Evolutionary conservation across 2,329 filamentous ascomycete species (phyloP), one percentile per base, ranked within the genome.

Genomic region (Xylaria sp.): DNA sequence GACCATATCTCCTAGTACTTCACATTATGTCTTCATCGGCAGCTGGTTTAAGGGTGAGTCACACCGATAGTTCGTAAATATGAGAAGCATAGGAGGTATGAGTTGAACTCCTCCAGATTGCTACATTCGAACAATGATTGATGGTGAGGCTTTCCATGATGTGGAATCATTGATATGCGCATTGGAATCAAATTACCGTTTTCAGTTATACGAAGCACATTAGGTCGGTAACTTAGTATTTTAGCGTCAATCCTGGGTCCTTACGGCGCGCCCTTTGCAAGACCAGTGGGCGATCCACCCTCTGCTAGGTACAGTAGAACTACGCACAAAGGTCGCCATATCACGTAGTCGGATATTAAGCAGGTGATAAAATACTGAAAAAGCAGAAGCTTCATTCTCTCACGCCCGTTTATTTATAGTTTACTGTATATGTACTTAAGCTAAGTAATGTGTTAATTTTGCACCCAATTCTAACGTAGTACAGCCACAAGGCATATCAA

Each of bases 161-260:
- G 40, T 40, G 57, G 48, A 60, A 60, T 65, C 63, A 60, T 46
- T 6, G 23, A n/a, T 4, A n/a, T 17, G 15, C 5, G 13, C n/a
- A 36, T 56, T 56, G 63, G 48, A 65, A 65, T 54, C 63, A 60
- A 42, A 17, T 20, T 64, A 23, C 62, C 53, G 44, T 6, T 64
- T 58, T 20, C 13, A 46, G 38, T 15, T 40, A 31, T 49, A 28
- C 42, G n/a, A 49, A 15, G 46, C 20, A 15, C 20, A 49, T 20
- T 9, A 11, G 46, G 46, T 42, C 17, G 13, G 36, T 40, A 5
- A 4, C 3, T 15, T 40, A 15, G 5, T 6, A 17, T 5, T 1
- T 40, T 40, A 20, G 42, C 42, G 42, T 6, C 36, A 13, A 38
- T 13, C 36, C 2, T 2, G 10, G 36, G 36, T 5, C n/a, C n/a